phyloP scores from a whole-genome alignment of 2,329 filamentous ascomycete species.

The Aspergillus ochraceus region DNA sequence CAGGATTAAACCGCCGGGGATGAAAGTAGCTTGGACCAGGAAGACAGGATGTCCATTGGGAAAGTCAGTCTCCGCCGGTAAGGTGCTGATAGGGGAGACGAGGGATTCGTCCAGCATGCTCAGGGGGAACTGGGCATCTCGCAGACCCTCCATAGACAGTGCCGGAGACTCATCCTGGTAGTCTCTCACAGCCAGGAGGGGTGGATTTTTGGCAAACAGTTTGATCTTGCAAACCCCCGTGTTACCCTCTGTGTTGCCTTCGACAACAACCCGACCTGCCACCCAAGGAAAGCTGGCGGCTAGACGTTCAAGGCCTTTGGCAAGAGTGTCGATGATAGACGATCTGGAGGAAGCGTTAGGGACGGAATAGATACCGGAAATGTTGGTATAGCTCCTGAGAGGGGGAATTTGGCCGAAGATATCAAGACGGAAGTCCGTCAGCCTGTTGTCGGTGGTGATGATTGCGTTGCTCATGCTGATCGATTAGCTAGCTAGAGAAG shows the following conservation, averaged over 20 bases:
- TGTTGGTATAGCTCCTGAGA: slow-evolving; percentile 50
- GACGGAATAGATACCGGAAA: slow-evolving; percentile 44
- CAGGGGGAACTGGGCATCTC: slow-evolving; percentile 45
- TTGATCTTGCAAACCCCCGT: slow-evolving; percentile 44
- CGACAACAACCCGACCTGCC: slow-evolving; percentile 46
- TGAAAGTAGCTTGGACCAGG: slow-evolving; percentile 12
- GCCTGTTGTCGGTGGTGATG: neutral
- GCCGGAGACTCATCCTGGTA: slow-evolving; percentile 35
- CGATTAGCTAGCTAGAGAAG: neutral
- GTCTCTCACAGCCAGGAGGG: slow-evolving; percentile 47
- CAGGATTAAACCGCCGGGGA: slow-evolving; percentile 50
- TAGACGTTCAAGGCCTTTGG: slow-evolving; percentile 41
- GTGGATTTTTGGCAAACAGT: slow-evolving; percentile 23
- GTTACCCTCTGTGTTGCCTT: slow-evolving; percentile 27
- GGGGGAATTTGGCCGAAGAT: slow-evolving; percentile 44
- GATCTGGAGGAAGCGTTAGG: slow-evolving; percentile 20
- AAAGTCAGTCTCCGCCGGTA: slow-evolving; percentile 29
- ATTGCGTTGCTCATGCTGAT: neutral
- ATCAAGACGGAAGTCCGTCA: slow-evolving; percentile 34
- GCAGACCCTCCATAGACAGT: slow-evolving; percentile 42
- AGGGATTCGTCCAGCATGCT: slow-evolving; percentile 50
- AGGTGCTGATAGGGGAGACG: slow-evolving; percentile 44
- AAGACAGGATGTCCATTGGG: slow-evolving; percentile 5
- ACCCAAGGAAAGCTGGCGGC: slow-evolving; percentile 48
- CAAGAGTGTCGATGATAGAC: slow-evolving; percentile 32